Evolutionary conservation across 2,329 filamentous ascomycete genomes (phyloP).

Genomic region (Penicillium vulpinum): DNA sequence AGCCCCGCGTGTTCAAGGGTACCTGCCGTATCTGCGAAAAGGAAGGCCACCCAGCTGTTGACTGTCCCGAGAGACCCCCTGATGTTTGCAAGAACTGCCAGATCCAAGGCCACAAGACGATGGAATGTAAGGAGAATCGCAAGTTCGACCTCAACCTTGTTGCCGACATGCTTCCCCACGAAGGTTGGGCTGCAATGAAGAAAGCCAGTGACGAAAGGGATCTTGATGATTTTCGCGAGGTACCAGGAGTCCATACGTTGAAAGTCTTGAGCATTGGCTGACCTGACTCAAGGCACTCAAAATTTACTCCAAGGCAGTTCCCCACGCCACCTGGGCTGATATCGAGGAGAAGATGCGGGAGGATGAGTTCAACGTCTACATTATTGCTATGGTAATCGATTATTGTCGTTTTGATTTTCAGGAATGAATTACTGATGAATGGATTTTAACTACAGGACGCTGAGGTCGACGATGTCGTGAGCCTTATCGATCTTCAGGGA

Average conservation of each 20-base stretch:
- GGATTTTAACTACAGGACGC: constrained; percentile 38
- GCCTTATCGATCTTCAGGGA: constrained; percentile 55
- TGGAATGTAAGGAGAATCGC: constrained; percentile 48
- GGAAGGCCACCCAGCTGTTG: constrained; percentile 47
- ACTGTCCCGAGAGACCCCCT: constrained; percentile 47
- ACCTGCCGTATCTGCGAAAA: constrained; percentile 48
- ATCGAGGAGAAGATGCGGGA: constrained; percentile 55
- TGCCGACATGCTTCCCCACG: constrained; percentile 49
- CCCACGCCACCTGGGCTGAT: constrained; percentile 47
- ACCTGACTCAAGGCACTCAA: constrained; percentile 43
- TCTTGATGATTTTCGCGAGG: constrained; percentile 52
- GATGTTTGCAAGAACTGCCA: constrained; percentile 50
- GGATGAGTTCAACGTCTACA: constrained; percentile 48
- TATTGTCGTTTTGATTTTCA: neutral
- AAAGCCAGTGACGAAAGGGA: constrained; percentile 52
- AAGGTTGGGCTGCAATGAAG: constrained; percentile 54
- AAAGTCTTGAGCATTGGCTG: constrained; percentile 1
- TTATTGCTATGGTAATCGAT: constrained; percentile 52
- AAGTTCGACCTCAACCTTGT: constrained; percentile 47
- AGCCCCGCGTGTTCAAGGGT: constrained; percentile 50
- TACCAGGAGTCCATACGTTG: constrained; percentile 20
- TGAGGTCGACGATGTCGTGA: constrained; percentile 46
- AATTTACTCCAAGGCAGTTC: constrained; percentile 53
- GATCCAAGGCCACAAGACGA: constrained; percentile 46
- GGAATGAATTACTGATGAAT: constrained; percentile 4